Evolutionary conservation across 495 filamentous ascomycete genomes (phyloP), one percentile per base, ranked within the genome.

Genomic region (Pyronema omphalodes): DNA sequence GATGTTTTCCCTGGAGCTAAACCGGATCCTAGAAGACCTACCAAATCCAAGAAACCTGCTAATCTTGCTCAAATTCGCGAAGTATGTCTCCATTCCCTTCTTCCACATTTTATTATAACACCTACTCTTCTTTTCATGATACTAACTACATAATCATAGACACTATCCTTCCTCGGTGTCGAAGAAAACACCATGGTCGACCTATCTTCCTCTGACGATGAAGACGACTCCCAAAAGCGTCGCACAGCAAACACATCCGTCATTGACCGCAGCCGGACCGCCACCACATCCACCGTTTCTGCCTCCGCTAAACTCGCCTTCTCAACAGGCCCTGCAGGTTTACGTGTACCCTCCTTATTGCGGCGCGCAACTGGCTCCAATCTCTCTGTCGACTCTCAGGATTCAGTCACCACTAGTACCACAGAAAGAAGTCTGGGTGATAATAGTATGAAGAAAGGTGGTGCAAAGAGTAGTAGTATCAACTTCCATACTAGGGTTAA

Each of bases 301-400:
- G 53, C 47, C 18, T 57, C 57, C 37, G 68, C 68, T 23, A 61
- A 76, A 33, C 66, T 83, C 44, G 84, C 84, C 4, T 89, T 89
- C 69, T 14, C 11, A n/a, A 11, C 52, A 57, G 59, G 70, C 23
- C 52, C 62, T 4, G 70, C 71, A 6, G 67, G 68, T 1, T 88
- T 88, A 76, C 78, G 78, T 54, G 80, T 83, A 6, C 88, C 88
- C 1, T 74, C 77, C 7, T 72, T 94, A n/a, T 73, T 94, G 8
- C 80, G 87, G 17, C 77, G 82, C 12, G 79, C 83, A 0, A 89
- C 84, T 0, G 82, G 82, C 0, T 81, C 77, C 55, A 71, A 70
- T 3, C 59, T 80, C 62, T 69, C 69, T 8, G 66, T 62, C n/a
- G 66, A 68, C 11, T 63, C 58, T 36, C 64, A 66, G 17, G 66